Base-by-base conservation (phyloP, 305 asterid species). In the Rubia balearica region DNA sequence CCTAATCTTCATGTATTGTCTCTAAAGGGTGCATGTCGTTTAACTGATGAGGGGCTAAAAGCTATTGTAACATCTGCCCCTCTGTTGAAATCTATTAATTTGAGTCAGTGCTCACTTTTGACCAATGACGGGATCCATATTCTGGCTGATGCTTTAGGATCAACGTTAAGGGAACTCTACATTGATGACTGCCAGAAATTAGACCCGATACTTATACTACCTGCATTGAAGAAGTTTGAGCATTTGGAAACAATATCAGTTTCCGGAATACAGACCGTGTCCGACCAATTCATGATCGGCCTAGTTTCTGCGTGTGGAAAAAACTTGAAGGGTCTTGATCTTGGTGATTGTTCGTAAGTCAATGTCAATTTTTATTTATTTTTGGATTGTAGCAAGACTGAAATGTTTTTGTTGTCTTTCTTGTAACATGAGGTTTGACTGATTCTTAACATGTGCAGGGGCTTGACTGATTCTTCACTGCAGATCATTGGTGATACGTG, bases 1-100 rank as follows among this genome's bases (percentile, higher is more conserved):
- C 83, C 88, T 69, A 84, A 79, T 60, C 75, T 91, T 77, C 76
- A 70, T 33, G 80, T 83, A 49, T 12, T 91, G 75, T 89, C 98
- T 65, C 83, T 91, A 71, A 91, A 90, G 88, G 98, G 98, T 55
- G 98, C 98, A 14, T 83, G 86, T 53, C 96, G 92, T 70, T 79
- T 91, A 68, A 74, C 92, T 16, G 96, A 91, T 75, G 43, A 51
- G 43, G 94, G 91, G 48, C 75, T 91, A 67, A 80, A 75, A 79
- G 73, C 70, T 72, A 85, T 91, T 51, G 70, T 88, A 65, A 51
- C 9, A 49, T 81, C 90, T 65, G 90, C 97, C 21, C 91, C 91
- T 75, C 74, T 71, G 16, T 82, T 91, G 45, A 83, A 74, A 74
- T 91, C 96, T 62, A 76, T 89, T 59, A 87, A 89, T 83, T 75